Conservation (phyloP, 2,329 filamentous ascomycete genomes). For the Lojkania enalia region DNA sequence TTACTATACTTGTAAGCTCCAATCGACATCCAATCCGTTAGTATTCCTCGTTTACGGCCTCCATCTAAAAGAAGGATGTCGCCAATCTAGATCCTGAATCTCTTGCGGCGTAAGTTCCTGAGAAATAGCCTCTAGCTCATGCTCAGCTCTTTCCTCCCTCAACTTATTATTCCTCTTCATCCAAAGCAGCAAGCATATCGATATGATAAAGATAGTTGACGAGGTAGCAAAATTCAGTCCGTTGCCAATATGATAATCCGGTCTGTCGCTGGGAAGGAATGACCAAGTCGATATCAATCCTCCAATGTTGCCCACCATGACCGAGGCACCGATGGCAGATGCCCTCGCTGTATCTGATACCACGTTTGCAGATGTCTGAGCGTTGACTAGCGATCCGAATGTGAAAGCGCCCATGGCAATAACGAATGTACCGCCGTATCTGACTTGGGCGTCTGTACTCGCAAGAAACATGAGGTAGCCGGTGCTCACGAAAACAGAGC, state of each 20-base stretch:
- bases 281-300: slow-evolving; percentile 68
- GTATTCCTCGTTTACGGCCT: slow-evolving; percentile 46
- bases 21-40: too few relatives aligned
- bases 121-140: slow-evolving; percentile 60
- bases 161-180: slow-evolving; percentile 66
- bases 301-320: slow-evolving; percentile 75
- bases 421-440: slow-evolving; percentile 72
- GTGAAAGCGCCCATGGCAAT: slow-evolving; percentile 67
- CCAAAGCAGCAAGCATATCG: slow-evolving; percentile 58
- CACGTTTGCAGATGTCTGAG: slow-evolving; percentile 70
- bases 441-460: slow-evolving; percentile 51
- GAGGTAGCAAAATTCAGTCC: slow-evolving; percentile 68
- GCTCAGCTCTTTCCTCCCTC: slow-evolving; percentile 58
- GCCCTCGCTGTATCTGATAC: slow-evolving; percentile 70
- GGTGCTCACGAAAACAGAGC: slow-evolving; percentile 66
- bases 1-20: too few relatives aligned
- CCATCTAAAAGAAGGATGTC: slow-evolving; percentile 67
- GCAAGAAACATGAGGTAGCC: slow-evolving; percentile 74
- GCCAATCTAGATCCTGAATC: slow-evolving; percentile 44
- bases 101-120: slow-evolving; percentile 49
- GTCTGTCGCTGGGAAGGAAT: slow-evolving; percentile 65
- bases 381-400: slow-evolving; percentile 67
- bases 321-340: slow-evolving; percentile 66
- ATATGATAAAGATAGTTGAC: slow-evolving; percentile 58
- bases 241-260: slow-evolving; percentile 71